Percentiles rank a stretch among this genome's conserved stretches.
phyloP scores from a whole-genome alignment of 495 filamentous ascomycete genomes.

The Schizothecium vesticola region DNA sequence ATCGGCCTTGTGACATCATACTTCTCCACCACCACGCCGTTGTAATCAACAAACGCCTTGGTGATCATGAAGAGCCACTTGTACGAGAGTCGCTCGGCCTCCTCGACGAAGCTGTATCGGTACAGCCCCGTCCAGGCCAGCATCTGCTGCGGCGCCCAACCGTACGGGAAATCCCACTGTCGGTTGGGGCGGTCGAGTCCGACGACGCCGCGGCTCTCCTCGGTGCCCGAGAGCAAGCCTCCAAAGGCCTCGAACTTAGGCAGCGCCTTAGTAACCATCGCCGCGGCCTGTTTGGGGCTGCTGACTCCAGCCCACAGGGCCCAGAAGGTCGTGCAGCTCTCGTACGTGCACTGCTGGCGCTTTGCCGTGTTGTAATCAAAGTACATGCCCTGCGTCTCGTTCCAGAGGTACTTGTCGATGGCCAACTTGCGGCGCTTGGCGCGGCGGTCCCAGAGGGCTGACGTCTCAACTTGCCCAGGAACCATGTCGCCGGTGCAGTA shows the following conservation, averaged over 20 bases:
- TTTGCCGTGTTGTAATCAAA: conserved; percentile 91
- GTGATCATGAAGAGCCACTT: conserved; percentile 98
- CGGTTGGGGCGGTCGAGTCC: conserved; percentile 80
- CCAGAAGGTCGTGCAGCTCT: conserved; percentile 91
- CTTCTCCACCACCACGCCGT: conserved; percentile 96
- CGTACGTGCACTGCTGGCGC: conserved; percentile 69
- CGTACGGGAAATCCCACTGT: conserved; percentile 97
- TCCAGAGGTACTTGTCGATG: conserved; percentile 89
- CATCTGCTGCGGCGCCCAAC: conserved; percentile 98
- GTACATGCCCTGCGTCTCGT: conserved; percentile 85
- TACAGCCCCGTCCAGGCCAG: conserved; percentile 89
- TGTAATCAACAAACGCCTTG: conserved; percentile 94
- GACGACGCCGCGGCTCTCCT: conserved; percentile 74
- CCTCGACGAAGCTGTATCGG: conserved; percentile 84
- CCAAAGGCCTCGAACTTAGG: conserved; percentile 83
- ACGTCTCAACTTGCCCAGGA: conserved; percentile 64
- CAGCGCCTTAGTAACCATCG: conserved; percentile 68
- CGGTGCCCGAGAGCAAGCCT: conserved; percentile 83
- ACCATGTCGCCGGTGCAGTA: conserved; percentile 59
- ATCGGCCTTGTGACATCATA: conserved; percentile 90
- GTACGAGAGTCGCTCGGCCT: conserved; percentile 82
- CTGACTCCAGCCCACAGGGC: conserved; percentile 89
- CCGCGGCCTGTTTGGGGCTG: conserved; percentile 69
- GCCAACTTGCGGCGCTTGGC: conserved; percentile 69
- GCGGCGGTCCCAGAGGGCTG: conserved; percentile 80